Evolutionary conservation across 306 rosid species (phyloP).

Genomic region (Hippophae rhamnoides): DNA sequence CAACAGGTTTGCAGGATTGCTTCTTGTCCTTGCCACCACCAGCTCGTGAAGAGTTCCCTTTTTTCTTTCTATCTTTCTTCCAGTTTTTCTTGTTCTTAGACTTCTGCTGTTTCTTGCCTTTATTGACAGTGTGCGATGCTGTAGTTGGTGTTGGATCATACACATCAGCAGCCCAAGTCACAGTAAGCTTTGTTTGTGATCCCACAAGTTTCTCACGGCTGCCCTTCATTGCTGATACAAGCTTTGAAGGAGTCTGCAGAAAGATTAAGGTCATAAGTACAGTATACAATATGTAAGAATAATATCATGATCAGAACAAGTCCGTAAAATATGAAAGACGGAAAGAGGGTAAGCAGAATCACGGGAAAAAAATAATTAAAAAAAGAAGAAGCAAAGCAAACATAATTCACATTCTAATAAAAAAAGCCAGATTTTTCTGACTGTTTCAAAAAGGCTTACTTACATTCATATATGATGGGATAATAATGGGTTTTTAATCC

Average conservation of each 20-base stretch:
- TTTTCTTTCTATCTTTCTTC: conserved; percentile 61
- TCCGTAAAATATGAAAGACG: neutral
- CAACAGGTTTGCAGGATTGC: conserved; percentile 33
- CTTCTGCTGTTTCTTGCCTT: conserved; percentile 60
- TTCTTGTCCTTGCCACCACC: conserved; percentile 51
- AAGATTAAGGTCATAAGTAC: neutral
- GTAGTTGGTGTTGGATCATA: conserved; percentile 68
- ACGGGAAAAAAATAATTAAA: too few relatives aligned
- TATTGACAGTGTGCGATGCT: conserved; percentile 35
- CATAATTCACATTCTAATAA: too few relatives aligned
- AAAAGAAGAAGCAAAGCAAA: too few relatives aligned
- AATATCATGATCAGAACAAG: neutral
- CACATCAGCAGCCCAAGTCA: conserved; percentile 83
- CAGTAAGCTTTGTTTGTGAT: conserved; percentile 34
- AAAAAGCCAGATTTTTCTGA: too few relatives aligned
- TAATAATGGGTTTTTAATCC: too few relatives aligned
- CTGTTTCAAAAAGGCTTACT: too few relatives aligned
- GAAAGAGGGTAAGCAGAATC: neutral
- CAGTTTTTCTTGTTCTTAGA: conserved; percentile 49
- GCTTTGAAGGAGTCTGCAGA: conserved; percentile 50
- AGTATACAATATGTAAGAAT: neutral
- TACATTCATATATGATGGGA: too few relatives aligned
- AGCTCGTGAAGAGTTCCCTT: conserved; percentile 38
- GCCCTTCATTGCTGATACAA: conserved; percentile 78
- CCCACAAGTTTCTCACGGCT: conserved; percentile 44